Conservation (phyloP, 345 rosid species). For the Cardamine chenopodiifolia region DNA sequence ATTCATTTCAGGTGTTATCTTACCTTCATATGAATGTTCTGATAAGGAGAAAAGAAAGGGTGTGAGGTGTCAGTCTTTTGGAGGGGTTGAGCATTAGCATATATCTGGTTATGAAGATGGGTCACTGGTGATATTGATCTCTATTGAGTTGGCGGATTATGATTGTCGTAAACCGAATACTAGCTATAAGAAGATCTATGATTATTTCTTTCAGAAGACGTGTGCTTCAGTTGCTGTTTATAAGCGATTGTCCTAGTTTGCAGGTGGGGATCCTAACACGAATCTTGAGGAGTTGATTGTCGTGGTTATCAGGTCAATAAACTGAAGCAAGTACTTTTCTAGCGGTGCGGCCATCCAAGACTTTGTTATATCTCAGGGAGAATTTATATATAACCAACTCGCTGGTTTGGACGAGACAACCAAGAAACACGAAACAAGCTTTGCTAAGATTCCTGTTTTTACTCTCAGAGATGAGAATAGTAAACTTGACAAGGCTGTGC, state of each 20-base stretch:
- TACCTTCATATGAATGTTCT: slow-evolving; percentile 49
- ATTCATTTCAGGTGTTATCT: slow-evolving; percentile 57
- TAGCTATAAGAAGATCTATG: slow-evolving; percentile 52
- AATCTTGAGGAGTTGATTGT: slow-evolving; percentile 72
- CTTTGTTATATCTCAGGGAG: slow-evolving; percentile 66
- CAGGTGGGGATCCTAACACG: slow-evolving; percentile 61
- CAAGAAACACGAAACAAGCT: slow-evolving; percentile 47
- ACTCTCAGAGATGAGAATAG: slow-evolving; percentile 56
- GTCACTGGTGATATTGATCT: slow-evolving; percentile 63
- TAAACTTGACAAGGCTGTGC: slow-evolving; percentile 40
- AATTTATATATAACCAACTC: slow-evolving; percentile 69
- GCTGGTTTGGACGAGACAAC: slow-evolving; percentile 65
- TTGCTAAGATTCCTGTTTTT: slow-evolving; percentile 54
- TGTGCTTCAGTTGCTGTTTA: slow-evolving; percentile 64
- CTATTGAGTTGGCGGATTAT: slow-evolving; percentile 64
- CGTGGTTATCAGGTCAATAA: slow-evolving; percentile 60
- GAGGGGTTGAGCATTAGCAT: slow-evolving; percentile 57
- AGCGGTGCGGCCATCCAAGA: slow-evolving; percentile 50
- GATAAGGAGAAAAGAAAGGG: slow-evolving; percentile 52
- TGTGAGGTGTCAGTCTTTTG: slow-evolving; percentile 56
- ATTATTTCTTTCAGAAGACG: slow-evolving; percentile 61
- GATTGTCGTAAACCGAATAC: slow-evolving; percentile 60
- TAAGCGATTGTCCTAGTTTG: slow-evolving; percentile 53
- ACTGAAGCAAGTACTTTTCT: slow-evolving; percentile 53
- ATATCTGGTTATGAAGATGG: slow-evolving; percentile 80